Conservation (phyloP, 2,329 filamentous ascomycete genomes). For the Cladorrhinum sp. region DNA sequence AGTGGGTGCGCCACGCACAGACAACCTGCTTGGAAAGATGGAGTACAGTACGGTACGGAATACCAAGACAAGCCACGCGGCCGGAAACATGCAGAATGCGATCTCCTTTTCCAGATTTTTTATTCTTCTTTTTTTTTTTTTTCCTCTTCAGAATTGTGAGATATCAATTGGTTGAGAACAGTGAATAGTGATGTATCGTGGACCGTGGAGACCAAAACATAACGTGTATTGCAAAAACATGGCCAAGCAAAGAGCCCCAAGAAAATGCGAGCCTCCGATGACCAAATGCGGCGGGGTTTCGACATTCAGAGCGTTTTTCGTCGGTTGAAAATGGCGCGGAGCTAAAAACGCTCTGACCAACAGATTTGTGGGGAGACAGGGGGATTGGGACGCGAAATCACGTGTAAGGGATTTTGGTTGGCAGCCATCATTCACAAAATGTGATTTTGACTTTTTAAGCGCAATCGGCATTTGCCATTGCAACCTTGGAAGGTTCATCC, state of each 20-base stretch:
- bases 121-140: not conserved
- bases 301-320: constrained; percentile 1
- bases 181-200: too few relatives aligned
- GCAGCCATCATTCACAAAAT: not conserved
- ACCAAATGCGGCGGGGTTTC: not conserved
- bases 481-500: not conserved
- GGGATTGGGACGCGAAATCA: constrained; percentile 19
- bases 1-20: constrained; percentile 15
- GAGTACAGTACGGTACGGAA: too few relatives aligned
- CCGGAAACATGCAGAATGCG: not conserved
- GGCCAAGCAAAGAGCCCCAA: not conserved
- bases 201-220: too few relatives aligned
- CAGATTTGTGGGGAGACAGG: not conserved
- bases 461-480: not conserved
- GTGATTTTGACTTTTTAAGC: not conserved
- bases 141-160: not conserved
- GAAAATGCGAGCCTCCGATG: not conserved
- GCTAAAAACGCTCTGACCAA: constrained; percentile 6
- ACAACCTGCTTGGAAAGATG: constrained; percentile 7
- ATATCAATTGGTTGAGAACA: not conserved
- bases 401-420: constrained; percentile 9
- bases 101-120: not conserved
- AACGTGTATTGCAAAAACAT: not conserved
- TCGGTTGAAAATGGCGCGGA: constrained; percentile 9
- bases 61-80: constrained; percentile 1